Percentiles rank a stretch among this genome's conserved stretches.
These are phyloP conservation scores for Holtermanniella nyarrowii DNA, from an alignment of 768 basidiomycete species.

Conservation along the genomic window DNA sequence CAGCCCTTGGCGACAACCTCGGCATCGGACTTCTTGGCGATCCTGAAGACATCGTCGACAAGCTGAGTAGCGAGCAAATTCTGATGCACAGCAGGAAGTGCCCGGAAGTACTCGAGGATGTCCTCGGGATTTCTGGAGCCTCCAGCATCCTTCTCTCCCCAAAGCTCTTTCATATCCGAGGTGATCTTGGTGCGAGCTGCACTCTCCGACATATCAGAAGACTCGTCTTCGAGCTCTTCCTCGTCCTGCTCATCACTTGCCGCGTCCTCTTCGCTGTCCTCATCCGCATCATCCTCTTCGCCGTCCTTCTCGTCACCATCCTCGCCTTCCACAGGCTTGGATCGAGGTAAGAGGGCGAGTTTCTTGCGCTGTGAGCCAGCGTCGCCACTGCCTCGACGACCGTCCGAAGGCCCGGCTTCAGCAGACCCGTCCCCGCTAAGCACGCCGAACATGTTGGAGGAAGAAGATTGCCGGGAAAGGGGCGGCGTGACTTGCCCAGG, in stretches of 20 bases:
- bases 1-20: slow-evolving; percentile 69
- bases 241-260: slow-evolving; percentile 27
- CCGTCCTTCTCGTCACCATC: slow-evolving; percentile 22
- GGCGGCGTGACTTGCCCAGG: slow-evolving; percentile 51
- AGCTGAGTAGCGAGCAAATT: slow-evolving; percentile 63
- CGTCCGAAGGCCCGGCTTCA: slow-evolving; percentile 17
- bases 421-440: slow-evolving; percentile 54
- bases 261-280: slow-evolving; percentile 42
- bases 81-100: slow-evolving; percentile 57
- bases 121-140: slow-evolving; percentile 61
- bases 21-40: slow-evolving; percentile 65
- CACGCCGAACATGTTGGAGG: slow-evolving; percentile 79
- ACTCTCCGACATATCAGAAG: slow-evolving; percentile 52
- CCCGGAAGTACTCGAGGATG: slow-evolving; percentile 74
- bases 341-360: slow-evolving; percentile 66
- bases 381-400: slow-evolving; percentile 44
- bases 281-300: slow-evolving; percentile 48
- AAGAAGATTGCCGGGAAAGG: slow-evolving; percentile 67
- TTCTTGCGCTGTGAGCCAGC: slow-evolving; percentile 53
- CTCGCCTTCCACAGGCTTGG: slow-evolving; percentile 51
- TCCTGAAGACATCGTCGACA: slow-evolving; percentile 61
- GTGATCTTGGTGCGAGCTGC: slow-evolving; percentile 65
- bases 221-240: slow-evolving; percentile 16
- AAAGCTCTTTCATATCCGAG: slow-evolving; percentile 75
- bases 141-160: slow-evolving; percentile 47